These are phyloP conservation scores for Yamadazyma buinensis DNA, from an alignment of 1,139 yeast species.

Conservation along the genomic window DNA sequence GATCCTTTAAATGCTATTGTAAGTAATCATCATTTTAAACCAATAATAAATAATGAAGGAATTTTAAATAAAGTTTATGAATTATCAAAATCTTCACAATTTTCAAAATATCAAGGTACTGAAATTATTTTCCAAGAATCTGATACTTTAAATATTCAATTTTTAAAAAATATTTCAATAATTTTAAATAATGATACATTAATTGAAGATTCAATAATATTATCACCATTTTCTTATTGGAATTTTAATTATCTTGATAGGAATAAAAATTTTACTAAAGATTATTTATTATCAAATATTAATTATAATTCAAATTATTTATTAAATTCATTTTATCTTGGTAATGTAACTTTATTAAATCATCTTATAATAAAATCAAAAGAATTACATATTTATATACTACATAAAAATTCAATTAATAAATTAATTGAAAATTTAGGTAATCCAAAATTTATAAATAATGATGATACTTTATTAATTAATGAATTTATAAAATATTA, in stretches of 20 bases:
- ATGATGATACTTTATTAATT: slow-evolving; percentile 4
- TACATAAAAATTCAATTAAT: slow-evolving; percentile 14
- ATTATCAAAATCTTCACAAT: slow-evolving; percentile 3
- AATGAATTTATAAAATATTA: slow-evolving; percentile 21
- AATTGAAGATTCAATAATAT: no score
- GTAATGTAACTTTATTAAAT: slow-evolving; percentile 43
- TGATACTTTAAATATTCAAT: slow-evolving; percentile 18
- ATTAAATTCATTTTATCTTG: slow-evolving; percentile 27
- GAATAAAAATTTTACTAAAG: slow-evolving; percentile 3
- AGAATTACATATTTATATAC: slow-evolving; percentile 32
- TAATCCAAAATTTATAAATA: background rate
- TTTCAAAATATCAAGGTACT: slow-evolving; percentile 4
- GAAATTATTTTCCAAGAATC: slow-evolving; percentile 11
- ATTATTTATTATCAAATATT: slow-evolving; percentile 11
- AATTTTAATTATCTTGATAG: slow-evolving; percentile 4
- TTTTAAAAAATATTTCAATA: slow-evolving; percentile 9
- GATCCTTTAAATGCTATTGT: slow-evolving; percentile 13
- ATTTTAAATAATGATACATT: slow-evolving; percentile 1
- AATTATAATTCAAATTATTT: slow-evolving; percentile 23
- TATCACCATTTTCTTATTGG: slow-evolving; percentile 12
- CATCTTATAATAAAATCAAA: slow-evolving; percentile 48
- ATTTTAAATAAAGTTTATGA: slow-evolving; percentile 3
- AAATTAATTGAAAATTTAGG: background rate
- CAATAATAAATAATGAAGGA: slow-evolving; percentile 1
- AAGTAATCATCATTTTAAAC: slow-evolving; percentile 2